Base-by-base conservation (phyloP, 768 basidiomycete genomes). In the Rhizopogon vesiculosus region DNA sequence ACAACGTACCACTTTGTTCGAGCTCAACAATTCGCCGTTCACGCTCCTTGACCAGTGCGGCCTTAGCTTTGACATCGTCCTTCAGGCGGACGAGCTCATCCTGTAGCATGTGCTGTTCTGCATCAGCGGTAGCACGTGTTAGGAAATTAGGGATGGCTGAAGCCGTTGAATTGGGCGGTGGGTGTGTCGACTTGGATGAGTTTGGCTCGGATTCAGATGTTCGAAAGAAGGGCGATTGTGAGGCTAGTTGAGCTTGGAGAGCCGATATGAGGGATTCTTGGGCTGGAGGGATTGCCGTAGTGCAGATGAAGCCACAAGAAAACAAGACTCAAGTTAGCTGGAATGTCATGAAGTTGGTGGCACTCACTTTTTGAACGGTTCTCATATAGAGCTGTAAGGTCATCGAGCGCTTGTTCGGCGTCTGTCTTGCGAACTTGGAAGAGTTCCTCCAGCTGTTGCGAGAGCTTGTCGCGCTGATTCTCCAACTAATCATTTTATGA, bases 41-140 rank as follows among this genome's bases (percentile, higher is more conserved):
- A 58, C 77, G 80, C 25, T 73, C 69, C 9, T 65, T 67, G 4
- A 85, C 67, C 16, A 66, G 39, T 31, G 59, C 62, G 45, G 81
- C 76, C 45, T 72, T 78, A 40, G 76, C 73, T 51, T 77, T 76
- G 42, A 81, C 59, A 5, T 64, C 51, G 5, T 75, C 69, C 45
- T 78, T 78, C 62, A 78, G 73, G 15, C 74, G 70, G 19, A 59
- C 64, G 13, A 84, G 65, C 50, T 84, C 80, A 38, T 78, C 71
- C 56, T 84, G 78, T 31, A 81, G 65, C 1, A 55, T 68, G 42
- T 76, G 77, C 61, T 82, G 83, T 70, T 91, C 87, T 53, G 83
- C 82, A 55, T 91, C 83, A 6, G 85, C 88, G 2, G 81, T 81
- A 56, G 89, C 88, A 53, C 87, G 81, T 25, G 22, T 22, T 1